Base-by-base conservation (phyloP, 768 basidiomycete genomes). In the Hydnum rufescens region DNA sequence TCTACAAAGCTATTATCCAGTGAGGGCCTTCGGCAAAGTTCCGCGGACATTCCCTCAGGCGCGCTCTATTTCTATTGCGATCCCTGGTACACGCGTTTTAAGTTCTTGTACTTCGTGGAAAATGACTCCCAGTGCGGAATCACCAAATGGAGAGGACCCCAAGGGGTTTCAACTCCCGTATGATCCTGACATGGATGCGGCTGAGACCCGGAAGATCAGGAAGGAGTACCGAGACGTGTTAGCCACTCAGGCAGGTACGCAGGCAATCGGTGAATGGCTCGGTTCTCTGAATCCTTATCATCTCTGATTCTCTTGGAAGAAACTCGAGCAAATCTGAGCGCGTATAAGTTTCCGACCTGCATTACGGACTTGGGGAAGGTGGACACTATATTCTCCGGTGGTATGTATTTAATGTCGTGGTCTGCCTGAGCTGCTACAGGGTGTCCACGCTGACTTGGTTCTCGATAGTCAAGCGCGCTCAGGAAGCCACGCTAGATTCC, bases 401-500 rank as follows among this genome's bases (percentile, higher is more conserved):
- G 60, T 60, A 16, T 29, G 58, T 49, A 3, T 48, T 8, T 28
- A n/a, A 18, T 13, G 6, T 8, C 26, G 44, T 16, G 13, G 8
- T 47, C 44, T 47, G 13, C 26, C 13, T 47, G 13, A 47, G 19
- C 19, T 8, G 34, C 34, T 39, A 39, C 25, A 22, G 1, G 13
- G 13, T 22, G 13, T 39, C 22, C 36, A 39, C 36, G 13, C 36
- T 22, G 13, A 13, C 36, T 13, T 39, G 36, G 36, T 39, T 32
- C 6, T 25, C 44, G 6, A 6, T 50, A 50, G 19, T 32, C 18
- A 3, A 23, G 29, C 50, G 22, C 6, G 16, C 89, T 0, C 79
- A 82, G 50, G 88, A 95, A 60, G 92, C 93, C 3, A 80, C 85
- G 0, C 73, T 96, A 6, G 95, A 97, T 64, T 89, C 93, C 0